Evolutionary conservation across 495 filamentous ascomycete species (phyloP), one percentile per base, ranked within the genome.

Genomic region (Cercophora sp.): DNA sequence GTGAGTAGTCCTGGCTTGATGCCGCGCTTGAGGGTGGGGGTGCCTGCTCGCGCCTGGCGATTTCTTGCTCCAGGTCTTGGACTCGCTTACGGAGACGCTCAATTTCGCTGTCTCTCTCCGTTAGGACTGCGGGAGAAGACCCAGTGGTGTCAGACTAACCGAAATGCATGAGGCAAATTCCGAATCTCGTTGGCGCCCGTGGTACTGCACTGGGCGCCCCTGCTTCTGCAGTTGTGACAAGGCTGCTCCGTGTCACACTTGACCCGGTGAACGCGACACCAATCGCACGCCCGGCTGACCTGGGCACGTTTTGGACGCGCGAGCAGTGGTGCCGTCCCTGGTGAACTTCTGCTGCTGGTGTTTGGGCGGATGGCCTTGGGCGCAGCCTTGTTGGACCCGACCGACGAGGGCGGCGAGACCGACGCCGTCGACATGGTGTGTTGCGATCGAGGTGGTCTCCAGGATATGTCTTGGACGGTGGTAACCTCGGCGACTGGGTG

Each of bases 211-310:
- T 63, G 52, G 15, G 57, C 65, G 2, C 74, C 73, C 60, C 67
- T 62, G 19, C 23, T 66, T 42, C 62, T 50, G 49, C 76, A 78
- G 54, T 79, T 78, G 15, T 51, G 55, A 56, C 77, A 79, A 8
- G 73, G 76, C 37, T 63, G 50, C 16, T 58, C 51, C 35, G 67
- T 69, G 54, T 80, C 73, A 52, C 75, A 78, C 52, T 75, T 77
- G 54, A 73, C 69, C 2, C 74, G 65, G 47, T 75, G 68, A 5
- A 67, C 51, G 8, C 75, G 72, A 42, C 76, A 79, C 69, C 71
- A 74, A 57, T 75, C 74, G 52, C 75, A 79, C 3, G 76, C 74
- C 8, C 73, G 61, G 16, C 67, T 60, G 5, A 77, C 76, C 52
- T 78, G 74, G 20, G 57, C 64, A 10, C 72, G 58, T 57, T 70